Evolutionary conservation across 306 rosid species (phyloP), one percentile per base, ranked within the genome.

Genomic region (Trifolium fragiferum): DNA sequence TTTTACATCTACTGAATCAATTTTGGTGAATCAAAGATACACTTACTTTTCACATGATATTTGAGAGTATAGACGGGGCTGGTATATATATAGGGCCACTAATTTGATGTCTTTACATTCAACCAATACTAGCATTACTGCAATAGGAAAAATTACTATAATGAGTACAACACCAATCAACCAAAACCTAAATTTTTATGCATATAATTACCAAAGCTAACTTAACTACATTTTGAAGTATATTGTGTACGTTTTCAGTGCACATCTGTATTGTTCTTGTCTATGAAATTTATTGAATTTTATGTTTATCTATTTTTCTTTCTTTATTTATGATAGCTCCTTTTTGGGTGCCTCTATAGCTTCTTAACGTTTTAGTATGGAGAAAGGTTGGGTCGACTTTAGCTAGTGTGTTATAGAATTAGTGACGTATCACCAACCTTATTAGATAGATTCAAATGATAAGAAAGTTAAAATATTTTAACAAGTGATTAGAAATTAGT

Each of bases 201-300:
- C 57, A 58, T 35, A 38, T 72, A 71, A 19, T 44, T 54, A 23
- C 38, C 38, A 38, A 58, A 58, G 43, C 70, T 30, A 38, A 58
- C 37, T 16, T 16, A 16, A 50, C 57, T 18, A 16, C 21, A 50
- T 50, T 21, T 13, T 23, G 5, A 50, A 37, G 61, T 60, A 14
- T 41, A 76, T 44, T 32, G 1, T 51, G 61, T 70, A 63, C 18
- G 46, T n/a, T 70, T 53, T 75, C 51, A 70, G 51, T 11, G 20
- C 80, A 38, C 46, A 46, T 25, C n/a, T 63, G 46, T 76, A 49
- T 72, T 58, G 62, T 66, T 80, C 13, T 74, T 80, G 76, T 80
- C 50, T 30, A 6, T 27, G 2, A 7, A 19, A 62, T 25, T 75
- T 32, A 62, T 70, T 54, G 38, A 40, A 43, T 32, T 41, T 13